Conservation (phyloP, 2,329 filamentous ascomycete genomes). For the Drechslerella coelobrocha region DNA sequence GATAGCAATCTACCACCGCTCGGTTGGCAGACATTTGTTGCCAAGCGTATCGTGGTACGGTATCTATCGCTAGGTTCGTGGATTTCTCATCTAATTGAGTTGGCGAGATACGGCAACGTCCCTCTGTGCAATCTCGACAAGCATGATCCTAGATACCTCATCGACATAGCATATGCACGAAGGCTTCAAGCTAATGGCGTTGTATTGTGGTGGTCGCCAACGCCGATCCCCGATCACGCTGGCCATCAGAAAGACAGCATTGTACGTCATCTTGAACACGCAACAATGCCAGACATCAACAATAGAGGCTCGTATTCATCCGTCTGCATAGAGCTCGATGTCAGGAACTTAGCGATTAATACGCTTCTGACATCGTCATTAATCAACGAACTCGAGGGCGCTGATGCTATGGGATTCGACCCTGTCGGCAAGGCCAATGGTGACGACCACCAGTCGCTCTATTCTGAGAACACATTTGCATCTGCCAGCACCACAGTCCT, state of each 20-base stretch:
- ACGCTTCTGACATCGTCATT: constrained; percentile 95
- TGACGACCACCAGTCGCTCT: constrained; percentile 45
- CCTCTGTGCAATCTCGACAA: constrained; percentile 94
- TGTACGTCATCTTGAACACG: constrained; percentile 78
- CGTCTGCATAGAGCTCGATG: constrained; percentile 92
- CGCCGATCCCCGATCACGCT: constrained; percentile 88
- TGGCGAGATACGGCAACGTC: constrained; percentile 90
- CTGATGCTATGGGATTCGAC: constrained; percentile 71
- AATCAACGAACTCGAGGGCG: constrained; percentile 93
- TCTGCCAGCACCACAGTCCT: constrained; percentile 73
- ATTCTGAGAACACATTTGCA: constrained; percentile 43
- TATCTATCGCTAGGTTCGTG: constrained; percentile 93
- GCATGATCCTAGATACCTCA: constrained; percentile 91
- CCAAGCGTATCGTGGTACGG: constrained; percentile 82
- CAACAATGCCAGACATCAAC: constrained; percentile 92
- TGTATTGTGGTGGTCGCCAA: constrained; percentile 94
- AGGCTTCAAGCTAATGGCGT: constrained; percentile 89
- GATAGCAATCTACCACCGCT: constrained; percentile 89
- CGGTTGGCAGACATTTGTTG: constrained; percentile 90
- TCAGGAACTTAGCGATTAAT: constrained; percentile 95
- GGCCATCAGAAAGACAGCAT: constrained; percentile 95
- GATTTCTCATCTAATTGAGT: constrained; percentile 84
- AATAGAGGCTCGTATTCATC: constrained; percentile 92
- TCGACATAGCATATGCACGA: constrained; percentile 92
- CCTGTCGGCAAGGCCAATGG: constrained; percentile 37